Evolutionary conservation across 345 rosid species (phyloP).

Genomic region (Euphorbia peplus): DNA sequence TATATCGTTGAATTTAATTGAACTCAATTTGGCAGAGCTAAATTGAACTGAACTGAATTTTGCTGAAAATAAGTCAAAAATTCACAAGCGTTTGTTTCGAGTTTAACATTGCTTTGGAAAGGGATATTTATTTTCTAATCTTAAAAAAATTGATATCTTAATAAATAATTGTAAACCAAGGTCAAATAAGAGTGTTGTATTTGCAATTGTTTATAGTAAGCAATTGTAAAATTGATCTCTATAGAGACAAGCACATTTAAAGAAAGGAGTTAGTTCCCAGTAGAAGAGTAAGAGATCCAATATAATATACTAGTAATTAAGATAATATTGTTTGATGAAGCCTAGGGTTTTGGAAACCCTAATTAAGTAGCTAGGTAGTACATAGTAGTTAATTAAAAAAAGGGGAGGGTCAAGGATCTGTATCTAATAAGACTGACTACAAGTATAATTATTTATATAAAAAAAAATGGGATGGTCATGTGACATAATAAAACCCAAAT

Average conservation of each 20-base stretch:
- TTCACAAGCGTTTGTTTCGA: no score
- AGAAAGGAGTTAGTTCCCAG: constrained; percentile 21
- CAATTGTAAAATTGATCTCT: no score
- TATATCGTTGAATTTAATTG: no score
- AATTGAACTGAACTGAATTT: no score
- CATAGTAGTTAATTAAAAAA: background rate
- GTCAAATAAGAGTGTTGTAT: background rate
- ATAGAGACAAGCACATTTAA: constrained; percentile 11
- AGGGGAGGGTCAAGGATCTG: constrained; percentile 20
- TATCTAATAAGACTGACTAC: no score
- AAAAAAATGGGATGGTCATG: background rate
- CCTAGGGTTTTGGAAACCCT: constrained; percentile 39
- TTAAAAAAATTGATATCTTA: no score
- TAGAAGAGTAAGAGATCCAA: constrained; percentile 17
- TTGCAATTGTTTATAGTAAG: background rate
- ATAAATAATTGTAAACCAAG: background rate
- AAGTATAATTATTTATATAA: background rate
- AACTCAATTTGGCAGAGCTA: no score
- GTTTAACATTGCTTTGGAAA: no score
- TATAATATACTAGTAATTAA: constrained; percentile 13
- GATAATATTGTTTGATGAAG: constrained; percentile 24
- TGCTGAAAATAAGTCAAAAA: no score
- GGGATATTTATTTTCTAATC: no score
- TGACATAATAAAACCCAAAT: constrained; percentile 34
- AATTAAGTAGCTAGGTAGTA: no score